phyloP scores from a whole-genome alignment of 371 early-diverging fungal species.

The Mortierella sp. region DNA sequence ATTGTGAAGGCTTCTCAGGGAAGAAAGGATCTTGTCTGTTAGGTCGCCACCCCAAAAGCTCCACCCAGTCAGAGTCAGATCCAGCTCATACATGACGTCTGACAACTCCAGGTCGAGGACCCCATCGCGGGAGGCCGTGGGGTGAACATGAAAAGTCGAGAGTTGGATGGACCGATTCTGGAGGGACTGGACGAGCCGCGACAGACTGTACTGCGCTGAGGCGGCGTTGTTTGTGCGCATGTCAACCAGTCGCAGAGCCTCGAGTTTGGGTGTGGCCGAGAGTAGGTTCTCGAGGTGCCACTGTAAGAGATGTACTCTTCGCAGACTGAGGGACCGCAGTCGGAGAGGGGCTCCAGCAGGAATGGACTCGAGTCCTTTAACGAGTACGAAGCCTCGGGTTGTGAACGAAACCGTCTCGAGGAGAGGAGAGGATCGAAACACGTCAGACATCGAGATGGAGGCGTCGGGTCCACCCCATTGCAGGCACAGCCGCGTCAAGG shows the following conservation, averaged over 20 bases:
- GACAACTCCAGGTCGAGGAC: background rate
- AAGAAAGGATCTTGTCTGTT: background rate
- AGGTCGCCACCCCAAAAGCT: background rate
- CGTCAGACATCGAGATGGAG: background rate
- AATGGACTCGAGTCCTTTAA: background rate
- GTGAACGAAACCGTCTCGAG: background rate
- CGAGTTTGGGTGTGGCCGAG: background rate
- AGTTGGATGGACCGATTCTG: background rate
- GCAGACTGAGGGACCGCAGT: background rate
- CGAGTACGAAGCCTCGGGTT: background rate
- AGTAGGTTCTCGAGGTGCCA: background rate
- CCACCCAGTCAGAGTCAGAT: background rate
- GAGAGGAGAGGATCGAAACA: background rate
- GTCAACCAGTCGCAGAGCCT: background rate
- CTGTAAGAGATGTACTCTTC: background rate
- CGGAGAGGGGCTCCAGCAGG: background rate
- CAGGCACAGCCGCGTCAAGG: background rate
- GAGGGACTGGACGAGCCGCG: background rate
- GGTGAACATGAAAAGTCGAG: background rate
- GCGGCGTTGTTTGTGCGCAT: background rate
- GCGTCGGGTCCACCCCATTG: background rate
- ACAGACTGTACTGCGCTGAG: background rate
- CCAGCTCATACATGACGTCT: background rate
- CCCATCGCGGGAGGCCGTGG: background rate
- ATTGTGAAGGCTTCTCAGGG: background rate